Conservation (phyloP, 495 filamentous ascomycete genomes). For the Neurospora africana region DNA sequence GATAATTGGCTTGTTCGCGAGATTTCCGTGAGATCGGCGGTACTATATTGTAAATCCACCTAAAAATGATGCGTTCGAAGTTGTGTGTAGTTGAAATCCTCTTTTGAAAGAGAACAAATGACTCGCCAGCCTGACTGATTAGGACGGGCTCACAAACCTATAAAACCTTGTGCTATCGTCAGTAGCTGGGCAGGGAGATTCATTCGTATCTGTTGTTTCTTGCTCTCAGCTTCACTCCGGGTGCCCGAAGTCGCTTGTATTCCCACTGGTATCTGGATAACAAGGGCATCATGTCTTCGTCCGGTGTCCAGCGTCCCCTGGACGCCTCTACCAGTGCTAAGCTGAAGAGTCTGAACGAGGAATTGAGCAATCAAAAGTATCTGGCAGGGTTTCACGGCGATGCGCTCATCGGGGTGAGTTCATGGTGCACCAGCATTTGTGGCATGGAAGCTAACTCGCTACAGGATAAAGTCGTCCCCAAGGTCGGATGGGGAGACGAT, state of each 20-base stretch:
- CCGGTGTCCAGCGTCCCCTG: background rate
- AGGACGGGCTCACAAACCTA: background rate
- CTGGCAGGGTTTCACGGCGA: conserved; percentile 3
- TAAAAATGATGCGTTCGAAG: background rate
- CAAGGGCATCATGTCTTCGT: background rate
- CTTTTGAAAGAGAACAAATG: background rate
- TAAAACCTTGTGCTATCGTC: background rate
- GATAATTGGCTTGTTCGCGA: background rate
- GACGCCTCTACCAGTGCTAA: background rate
- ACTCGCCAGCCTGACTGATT: background rate
- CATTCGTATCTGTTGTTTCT: background rate
- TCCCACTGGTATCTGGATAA: background rate
- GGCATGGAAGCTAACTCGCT: background rate
- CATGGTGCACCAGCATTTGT: background rate
- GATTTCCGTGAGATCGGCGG: background rate
- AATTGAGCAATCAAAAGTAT: background rate
- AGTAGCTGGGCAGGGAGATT: background rate
- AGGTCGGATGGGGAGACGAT: background rate
- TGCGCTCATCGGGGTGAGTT: conserved; percentile 2
- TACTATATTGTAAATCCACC: background rate
- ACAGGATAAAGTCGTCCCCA: background rate
- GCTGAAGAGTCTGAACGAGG: background rate
- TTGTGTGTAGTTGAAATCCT: background rate
- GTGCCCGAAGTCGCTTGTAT: background rate
- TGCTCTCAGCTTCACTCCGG: background rate